Evolutionary conservation across 495 filamentous ascomycete species (phyloP).

Genomic region (Aspergillus kassunensis): DNA sequence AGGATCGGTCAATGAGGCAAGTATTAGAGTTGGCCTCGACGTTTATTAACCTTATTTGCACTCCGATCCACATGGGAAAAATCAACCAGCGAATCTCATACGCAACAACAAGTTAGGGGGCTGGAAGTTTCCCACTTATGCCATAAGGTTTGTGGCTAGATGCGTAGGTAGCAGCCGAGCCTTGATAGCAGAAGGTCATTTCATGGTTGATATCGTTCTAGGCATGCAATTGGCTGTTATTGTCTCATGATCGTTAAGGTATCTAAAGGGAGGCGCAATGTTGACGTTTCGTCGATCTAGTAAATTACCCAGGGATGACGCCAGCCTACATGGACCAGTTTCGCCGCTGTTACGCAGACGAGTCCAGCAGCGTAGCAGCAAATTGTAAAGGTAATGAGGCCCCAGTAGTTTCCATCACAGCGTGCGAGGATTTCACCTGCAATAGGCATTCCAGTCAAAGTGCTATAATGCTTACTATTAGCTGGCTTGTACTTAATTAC

Average conservation of each 20-base stretch:
- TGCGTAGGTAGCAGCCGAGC: background rate
- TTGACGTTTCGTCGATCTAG: conserved; percentile 13
- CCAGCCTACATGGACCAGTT: conserved; percentile 68
- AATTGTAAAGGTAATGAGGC: conserved; percentile 64
- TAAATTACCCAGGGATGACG: conserved; percentile 41
- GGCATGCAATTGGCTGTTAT: background rate
- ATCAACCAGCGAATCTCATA: too few species aligned
- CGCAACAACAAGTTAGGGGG: background rate
- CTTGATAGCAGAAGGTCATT: background rate
- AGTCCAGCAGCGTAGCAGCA: conserved; percentile 58
- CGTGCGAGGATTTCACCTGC: conserved; percentile 66
- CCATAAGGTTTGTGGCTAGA: too few species aligned
- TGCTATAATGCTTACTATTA: conserved; percentile 34
- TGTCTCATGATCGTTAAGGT: background rate
- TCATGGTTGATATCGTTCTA: background rate
- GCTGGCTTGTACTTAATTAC: conserved; percentile 14
- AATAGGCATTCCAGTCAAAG: conserved; percentile 83
- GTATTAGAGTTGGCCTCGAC: too few species aligned
- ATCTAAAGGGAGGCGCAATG: background rate
- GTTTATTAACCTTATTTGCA: conserved; percentile 6
- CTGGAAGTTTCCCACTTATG: too few species aligned
- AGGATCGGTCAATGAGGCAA: too few species aligned
- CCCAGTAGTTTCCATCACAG: conserved; percentile 54
- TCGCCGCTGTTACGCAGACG: conserved; percentile 56
- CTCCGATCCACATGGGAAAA: too few species aligned